These are phyloP conservation scores for Sarocladiaceae sp. DNA, from an alignment of 2,329 filamentous ascomycete species.

Conservation along the genomic window DNA sequence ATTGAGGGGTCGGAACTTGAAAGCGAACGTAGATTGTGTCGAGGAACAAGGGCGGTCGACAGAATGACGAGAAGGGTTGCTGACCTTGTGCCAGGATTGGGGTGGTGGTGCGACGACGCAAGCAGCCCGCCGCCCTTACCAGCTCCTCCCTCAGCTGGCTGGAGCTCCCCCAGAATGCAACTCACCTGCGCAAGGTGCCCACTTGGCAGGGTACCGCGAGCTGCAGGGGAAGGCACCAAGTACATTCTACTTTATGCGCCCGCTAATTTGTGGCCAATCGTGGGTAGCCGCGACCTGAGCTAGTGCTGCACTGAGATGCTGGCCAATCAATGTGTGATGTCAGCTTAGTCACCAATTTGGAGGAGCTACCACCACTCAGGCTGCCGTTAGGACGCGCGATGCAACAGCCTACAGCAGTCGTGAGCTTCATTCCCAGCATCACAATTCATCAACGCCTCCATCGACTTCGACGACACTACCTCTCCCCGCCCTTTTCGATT, in stretches of 20 bases:
- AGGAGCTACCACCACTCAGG: constrained; percentile 20
- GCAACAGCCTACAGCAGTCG: constrained; percentile 11
- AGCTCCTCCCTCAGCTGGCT: constrained; percentile 2
- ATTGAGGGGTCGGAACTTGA: not conserved
- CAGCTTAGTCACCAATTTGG: constrained; percentile 24
- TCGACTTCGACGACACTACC: constrained; percentile 2
- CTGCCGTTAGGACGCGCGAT: constrained; percentile 31
- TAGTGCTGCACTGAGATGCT: not conserved
- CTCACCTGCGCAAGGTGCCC: not conserved
- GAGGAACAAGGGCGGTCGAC: not conserved
- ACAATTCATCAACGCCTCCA: constrained; percentile 8
- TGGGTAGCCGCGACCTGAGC: not conserved
- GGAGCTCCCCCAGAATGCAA: constrained; percentile 1
- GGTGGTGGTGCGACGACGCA: constrained; percentile 5
- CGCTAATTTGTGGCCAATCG: not conserved
- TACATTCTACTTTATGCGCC: constrained; percentile 11
- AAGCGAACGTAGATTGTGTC: not conserved
- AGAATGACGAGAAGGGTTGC: constrained; percentile 5
- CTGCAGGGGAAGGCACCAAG: constrained; percentile 10
- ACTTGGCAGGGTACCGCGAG: not conserved
- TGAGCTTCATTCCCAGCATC: constrained; percentile 12
- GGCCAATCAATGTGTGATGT: constrained; percentile 24
- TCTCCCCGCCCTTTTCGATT: not conserved
- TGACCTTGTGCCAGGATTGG: not conserved
- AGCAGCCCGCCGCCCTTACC: constrained; percentile 4